Conservation (phyloP, 75 land plant species). For the Adiantum capillusveneris region DNA sequence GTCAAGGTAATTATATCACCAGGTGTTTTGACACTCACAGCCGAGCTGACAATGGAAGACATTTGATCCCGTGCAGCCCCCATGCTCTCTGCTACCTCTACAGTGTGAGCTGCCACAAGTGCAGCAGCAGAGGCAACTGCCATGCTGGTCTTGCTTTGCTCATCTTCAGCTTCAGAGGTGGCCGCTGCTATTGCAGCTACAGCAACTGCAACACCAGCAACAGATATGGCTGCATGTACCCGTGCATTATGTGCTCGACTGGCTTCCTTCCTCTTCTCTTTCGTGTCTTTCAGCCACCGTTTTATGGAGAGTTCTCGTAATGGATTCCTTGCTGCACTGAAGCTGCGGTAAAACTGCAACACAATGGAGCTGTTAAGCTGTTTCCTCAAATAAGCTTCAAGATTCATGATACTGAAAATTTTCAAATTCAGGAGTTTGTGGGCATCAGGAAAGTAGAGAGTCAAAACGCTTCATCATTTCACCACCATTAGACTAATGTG, state of each 20-base stretch:
- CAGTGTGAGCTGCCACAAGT: conserved; percentile 86
- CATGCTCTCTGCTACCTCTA: conserved; percentile 82
- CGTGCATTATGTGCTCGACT: conserved; percentile 78
- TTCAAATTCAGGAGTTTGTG: too few species aligned
- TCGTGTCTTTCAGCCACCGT: conserved; percentile 77
- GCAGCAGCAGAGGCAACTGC: conserved; percentile 95
- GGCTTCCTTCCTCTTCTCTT: conserved; percentile 76
- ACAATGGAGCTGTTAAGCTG: too few species aligned
- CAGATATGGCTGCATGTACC: conserved; percentile 83
- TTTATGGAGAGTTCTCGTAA: conserved; percentile 39
- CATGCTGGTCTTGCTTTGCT: conserved; percentile 34
- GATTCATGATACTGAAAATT: too few species aligned
- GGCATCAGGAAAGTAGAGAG: too few species aligned
- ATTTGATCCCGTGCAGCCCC: conserved; percentile 85
- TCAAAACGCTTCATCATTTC: too few species aligned
- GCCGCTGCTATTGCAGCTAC: conserved; percentile 95
- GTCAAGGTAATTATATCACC: conserved; percentile 92
- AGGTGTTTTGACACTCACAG: conserved; percentile 76
- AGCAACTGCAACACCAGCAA: conserved; percentile 89
- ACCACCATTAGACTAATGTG: too few species aligned
- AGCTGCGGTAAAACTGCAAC: too few species aligned
- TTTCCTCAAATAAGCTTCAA: too few species aligned
- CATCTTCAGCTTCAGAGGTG: conserved; percentile 44
- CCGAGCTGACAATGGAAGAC: conserved; percentile 66
- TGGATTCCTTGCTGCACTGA: too few species aligned